phyloP scores from a whole-genome alignment of 495 filamentous ascomycete species.

The Penicillium ucsense region DNA sequence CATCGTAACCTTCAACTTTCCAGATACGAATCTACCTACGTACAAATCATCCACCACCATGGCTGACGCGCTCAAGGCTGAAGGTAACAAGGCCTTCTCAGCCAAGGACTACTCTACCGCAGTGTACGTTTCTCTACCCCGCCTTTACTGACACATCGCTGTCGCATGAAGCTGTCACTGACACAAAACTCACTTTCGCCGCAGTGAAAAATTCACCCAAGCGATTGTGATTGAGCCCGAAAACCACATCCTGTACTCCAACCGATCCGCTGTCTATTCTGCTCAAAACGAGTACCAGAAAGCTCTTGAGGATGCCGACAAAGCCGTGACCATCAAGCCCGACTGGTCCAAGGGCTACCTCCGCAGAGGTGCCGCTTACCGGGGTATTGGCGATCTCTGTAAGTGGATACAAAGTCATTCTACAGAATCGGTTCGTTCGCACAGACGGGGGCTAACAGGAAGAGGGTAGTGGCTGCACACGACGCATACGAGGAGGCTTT shows the following conservation, averaged over 20 bases:
- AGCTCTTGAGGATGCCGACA: constrained; percentile 82
- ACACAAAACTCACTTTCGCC: constrained; percentile 1
- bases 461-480: constrained; percentile 53
- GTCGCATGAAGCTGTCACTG: constrained; percentile 1
- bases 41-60: constrained; percentile 21
- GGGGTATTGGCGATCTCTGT: constrained; percentile 76
- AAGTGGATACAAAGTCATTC: constrained; percentile 12
- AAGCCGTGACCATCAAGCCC: constrained; percentile 86
- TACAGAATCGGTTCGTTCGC: too few relatives aligned
- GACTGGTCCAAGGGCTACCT: constrained; percentile 97
- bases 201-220: constrained; percentile 83
- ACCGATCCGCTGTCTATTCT: constrained; percentile 91
- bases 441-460: background rate
- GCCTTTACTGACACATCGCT: constrained; percentile 10
- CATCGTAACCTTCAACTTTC: constrained; percentile 1
- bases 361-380: constrained; percentile 82
- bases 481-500: constrained; percentile 89
- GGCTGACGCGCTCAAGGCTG: constrained; percentile 71
- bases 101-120: constrained; percentile 94
- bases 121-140: constrained; percentile 55
- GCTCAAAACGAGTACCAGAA: constrained; percentile 79
- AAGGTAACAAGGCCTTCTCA: constrained; percentile 96
- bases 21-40: constrained; percentile 1
- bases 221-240: constrained; percentile 79
- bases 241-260: constrained; percentile 97